phyloP scores from a whole-genome alignment of 176 grass and related monocot species.

The Aegilops speltoides region DNA sequence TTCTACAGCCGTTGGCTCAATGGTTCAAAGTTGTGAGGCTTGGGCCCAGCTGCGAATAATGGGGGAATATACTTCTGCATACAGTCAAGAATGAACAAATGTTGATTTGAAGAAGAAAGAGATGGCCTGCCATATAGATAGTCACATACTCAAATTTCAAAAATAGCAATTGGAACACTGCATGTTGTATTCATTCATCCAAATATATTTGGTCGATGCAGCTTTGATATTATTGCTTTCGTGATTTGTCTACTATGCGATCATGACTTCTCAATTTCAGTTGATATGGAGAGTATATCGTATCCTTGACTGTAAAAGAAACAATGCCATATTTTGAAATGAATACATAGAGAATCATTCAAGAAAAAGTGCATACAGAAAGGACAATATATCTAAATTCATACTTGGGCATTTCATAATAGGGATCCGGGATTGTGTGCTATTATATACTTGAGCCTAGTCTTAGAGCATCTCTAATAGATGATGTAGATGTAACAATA shows the following conservation, averaged over 20 bases:
- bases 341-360: not conserved
- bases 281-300: constrained; percentile 3
- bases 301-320: not conserved
- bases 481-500: too few relatives aligned
- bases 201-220: constrained; percentile 1
- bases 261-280: not conserved
- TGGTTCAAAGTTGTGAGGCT: constrained; percentile 49
- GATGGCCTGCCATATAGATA: constrained; percentile 23
- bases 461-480: too few relatives aligned
- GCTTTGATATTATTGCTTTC: not conserved
- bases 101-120: not conserved
- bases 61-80: constrained; percentile 9
- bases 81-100: constrained; percentile 21
- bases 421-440: not conserved
- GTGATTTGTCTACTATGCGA: not conserved
- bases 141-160: not conserved
- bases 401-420: not conserved
- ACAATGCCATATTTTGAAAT: not conserved
- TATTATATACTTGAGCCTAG: not conserved
- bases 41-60: not conserved
- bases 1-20: constrained; percentile 80
- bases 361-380: not conserved
- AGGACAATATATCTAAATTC: not conserved
- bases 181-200: not conserved
- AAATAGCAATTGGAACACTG: not conserved